phyloP scores from a whole-genome alignment of 2,329 filamentous ascomycete species.

The Thielaviopsis musarum region DNA sequence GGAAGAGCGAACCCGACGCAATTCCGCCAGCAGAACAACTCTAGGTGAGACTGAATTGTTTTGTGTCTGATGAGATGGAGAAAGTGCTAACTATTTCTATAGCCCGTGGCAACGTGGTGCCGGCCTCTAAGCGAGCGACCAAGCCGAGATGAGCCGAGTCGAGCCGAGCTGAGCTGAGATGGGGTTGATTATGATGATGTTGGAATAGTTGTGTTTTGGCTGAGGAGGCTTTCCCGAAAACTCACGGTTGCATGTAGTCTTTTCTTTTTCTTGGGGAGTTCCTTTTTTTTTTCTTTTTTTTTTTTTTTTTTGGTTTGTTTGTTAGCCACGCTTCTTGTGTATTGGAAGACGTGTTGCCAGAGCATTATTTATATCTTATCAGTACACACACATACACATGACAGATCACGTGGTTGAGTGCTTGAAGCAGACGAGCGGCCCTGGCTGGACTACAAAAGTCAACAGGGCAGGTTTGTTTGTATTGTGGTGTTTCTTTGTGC shows the following conservation, averaged over 20 bases:
- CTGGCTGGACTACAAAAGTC: too few species aligned
- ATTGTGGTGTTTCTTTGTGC: too few species aligned
- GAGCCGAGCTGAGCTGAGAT: too few species aligned
- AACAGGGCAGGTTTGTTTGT: too few species aligned
- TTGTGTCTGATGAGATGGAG: not conserved
- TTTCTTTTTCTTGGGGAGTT: not conserved
- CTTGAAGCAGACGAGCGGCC: too few species aligned
- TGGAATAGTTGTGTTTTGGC: not conserved
- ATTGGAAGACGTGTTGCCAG: not conserved
- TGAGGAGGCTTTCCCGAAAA: not conserved
- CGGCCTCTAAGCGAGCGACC: slow-evolving; percentile 21
- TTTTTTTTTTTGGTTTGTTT: not conserved
- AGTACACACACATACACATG: not conserved
- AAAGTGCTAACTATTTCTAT: slow-evolving; percentile 3
- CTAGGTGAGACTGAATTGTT: slow-evolving; percentile 19
- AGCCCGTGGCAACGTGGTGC: slow-evolving; percentile 31
- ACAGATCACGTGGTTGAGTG: too few species aligned
- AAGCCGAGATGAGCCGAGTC: too few species aligned
- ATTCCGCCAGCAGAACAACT: slow-evolving; percentile 23
- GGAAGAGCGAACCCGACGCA: slow-evolving; percentile 19
- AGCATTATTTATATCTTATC: not conserved
- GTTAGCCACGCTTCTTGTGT: not conserved
- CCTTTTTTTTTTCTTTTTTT: not conserved
- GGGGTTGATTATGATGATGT: not conserved
- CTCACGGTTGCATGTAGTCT: not conserved